Percentiles rank a stretch among this genome's conserved stretches.
These are phyloP conservation scores for Debaryomyces castellii DNA, from an alignment of 805 yeast genomes.

Conservation along the genomic window DNA sequence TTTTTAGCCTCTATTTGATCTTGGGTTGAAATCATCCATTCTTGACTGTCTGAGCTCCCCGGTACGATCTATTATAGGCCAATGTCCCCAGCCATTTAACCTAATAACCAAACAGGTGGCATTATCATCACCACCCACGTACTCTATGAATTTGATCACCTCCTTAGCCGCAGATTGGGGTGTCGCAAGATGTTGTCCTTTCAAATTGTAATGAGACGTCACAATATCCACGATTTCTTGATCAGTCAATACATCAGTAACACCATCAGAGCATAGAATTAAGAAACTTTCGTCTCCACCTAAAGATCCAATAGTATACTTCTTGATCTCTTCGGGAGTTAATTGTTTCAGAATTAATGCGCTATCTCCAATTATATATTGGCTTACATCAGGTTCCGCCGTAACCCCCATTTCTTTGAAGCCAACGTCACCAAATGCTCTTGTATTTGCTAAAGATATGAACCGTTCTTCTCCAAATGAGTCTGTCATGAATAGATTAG, in stretches of 20 bases:
- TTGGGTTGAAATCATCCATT: constrained; percentile 45
- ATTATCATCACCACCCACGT: constrained; percentile 90
- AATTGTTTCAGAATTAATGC: constrained; percentile 35
- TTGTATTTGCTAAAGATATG: constrained; percentile 81
- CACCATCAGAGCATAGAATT: constrained; percentile 85
- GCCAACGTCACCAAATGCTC: constrained; percentile 86
- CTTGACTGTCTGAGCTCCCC: constrained; percentile 78
- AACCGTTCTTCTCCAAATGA: constrained; percentile 92
- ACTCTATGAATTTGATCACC: constrained; percentile 78
- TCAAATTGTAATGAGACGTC: constrained; percentile 60
- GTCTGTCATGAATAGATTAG: constrained; percentile 71
- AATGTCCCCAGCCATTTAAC: constrained; percentile 88
- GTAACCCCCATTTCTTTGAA: constrained; percentile 84
- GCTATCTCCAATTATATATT: constrained; percentile 63
- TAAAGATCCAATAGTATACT: constrained; percentile 40
- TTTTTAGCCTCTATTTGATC: constrained; percentile 9
- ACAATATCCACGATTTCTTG: constrained; percentile 90
- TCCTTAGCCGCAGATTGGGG: constrained; percentile 88
- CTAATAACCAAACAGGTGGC: constrained; percentile 88
- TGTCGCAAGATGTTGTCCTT: constrained; percentile 69
- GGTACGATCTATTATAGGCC: constrained; percentile 84
- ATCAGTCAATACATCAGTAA: constrained; percentile 75
- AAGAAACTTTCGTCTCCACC: constrained; percentile 90
- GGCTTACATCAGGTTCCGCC: constrained; percentile 87
- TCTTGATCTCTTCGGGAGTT: constrained; percentile 31